A percentile compares a stretch with the other conserved stretches of the same genome.
These are phyloP conservation scores for Hypericum androsaemum DNA, from an alignment of 345 rosid genomes.

Conservation along the genomic window DNA sequence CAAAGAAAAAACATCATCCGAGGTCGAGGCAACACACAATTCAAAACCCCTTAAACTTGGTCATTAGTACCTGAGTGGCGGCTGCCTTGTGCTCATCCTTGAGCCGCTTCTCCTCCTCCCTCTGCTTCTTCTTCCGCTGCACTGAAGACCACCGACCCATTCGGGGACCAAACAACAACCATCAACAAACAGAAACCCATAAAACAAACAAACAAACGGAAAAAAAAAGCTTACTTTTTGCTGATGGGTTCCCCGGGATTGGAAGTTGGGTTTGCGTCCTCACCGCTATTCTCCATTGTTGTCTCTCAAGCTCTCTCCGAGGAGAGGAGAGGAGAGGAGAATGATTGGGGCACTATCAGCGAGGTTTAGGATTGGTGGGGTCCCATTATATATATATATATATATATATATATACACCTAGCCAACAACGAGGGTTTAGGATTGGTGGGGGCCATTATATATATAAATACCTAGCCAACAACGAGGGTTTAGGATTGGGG, in stretches of 20 bases:
- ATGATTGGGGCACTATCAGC: no score
- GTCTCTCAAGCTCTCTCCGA: no score
- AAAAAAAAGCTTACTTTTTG: slow-evolving; percentile 47
- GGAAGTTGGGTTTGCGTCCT: slow-evolving; percentile 12
- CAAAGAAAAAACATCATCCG: no score
- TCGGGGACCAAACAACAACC: background rate
- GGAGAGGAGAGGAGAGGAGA: no score
- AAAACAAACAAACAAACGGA: background rate
- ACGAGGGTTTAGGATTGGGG: no score
- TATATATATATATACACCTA: no score
- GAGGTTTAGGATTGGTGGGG: no score
- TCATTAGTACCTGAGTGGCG: slow-evolving; percentile 23
- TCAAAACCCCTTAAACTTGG: no score
- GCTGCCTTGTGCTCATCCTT: slow-evolving; percentile 66
- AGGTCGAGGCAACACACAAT: background rate
- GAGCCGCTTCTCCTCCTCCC: slow-evolving; percentile 57
- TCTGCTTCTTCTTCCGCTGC: slow-evolving; percentile 64
- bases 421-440: no score
- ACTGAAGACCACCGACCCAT: slow-evolving; percentile 28
- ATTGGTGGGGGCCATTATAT: no score
- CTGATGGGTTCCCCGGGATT: slow-evolving; percentile 43
- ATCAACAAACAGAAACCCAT: background rate
- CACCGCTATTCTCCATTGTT: background rate
- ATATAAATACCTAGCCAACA: no score
- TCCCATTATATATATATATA: no score